phyloP scores from a whole-genome alignment of 768 basidiomycete genomes.

The Termitomyces titanicus region DNA sequence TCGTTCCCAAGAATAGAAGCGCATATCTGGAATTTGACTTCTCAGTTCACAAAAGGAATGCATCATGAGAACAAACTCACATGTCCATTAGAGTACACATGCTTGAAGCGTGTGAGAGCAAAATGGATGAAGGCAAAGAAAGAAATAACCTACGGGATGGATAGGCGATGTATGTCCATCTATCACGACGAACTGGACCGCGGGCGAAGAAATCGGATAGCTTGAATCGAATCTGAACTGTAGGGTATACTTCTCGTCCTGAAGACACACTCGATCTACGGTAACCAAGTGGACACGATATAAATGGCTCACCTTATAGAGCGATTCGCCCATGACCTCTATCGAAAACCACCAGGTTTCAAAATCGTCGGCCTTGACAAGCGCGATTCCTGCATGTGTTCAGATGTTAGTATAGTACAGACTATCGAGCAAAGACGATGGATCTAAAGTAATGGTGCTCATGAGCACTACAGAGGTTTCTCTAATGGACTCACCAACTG shows the following conservation, averaged over 20 bases:
- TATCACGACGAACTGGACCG: slow-evolving; percentile 79
- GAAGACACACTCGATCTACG: neutral
- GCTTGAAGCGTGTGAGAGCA: slow-evolving; percentile 40
- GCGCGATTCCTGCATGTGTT: slow-evolving; percentile 56
- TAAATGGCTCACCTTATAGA: slow-evolving; percentile 55
- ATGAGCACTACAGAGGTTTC: neutral
- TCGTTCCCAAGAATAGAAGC: slow-evolving; percentile 87
- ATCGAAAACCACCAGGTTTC: slow-evolving; percentile 75
- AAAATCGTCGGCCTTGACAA: slow-evolving; percentile 75
- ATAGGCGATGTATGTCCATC: slow-evolving; percentile 63
- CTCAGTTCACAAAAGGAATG: neutral
- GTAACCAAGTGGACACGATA: neutral
- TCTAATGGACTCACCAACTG: slow-evolving; percentile 44
- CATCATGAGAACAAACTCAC: slow-evolving; percentile 35
- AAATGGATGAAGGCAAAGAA: slow-evolving; percentile 3
- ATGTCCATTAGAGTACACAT: slow-evolving; percentile 87
- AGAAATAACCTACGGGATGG: slow-evolving; percentile 63
- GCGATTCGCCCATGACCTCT: slow-evolving; percentile 79
- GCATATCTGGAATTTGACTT: slow-evolving; percentile 57
- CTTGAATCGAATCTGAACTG: slow-evolving; percentile 79
- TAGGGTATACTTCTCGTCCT: slow-evolving; percentile 76
- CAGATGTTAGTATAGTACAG: slow-evolving; percentile 4
- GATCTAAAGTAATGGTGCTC: neutral
- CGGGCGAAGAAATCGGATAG: slow-evolving; percentile 86
- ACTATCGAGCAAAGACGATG: neutral